Evolutionary conservation across 805 yeast genomes (phyloP).

Genomic region (Yueomyces sinensis): DNA sequence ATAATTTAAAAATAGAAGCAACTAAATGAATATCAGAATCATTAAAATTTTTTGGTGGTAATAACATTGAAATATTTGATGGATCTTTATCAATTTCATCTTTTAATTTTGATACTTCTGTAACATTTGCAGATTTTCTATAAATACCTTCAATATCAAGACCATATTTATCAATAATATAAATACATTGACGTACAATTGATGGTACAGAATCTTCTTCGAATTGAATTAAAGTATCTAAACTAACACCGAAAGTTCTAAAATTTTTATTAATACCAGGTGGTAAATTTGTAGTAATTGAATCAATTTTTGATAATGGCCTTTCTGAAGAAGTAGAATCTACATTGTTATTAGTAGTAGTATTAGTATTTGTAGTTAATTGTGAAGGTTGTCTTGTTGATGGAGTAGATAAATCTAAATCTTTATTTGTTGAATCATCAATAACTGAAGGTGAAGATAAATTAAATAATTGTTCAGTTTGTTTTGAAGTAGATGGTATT

Average conservation of each 20-base stretch:
- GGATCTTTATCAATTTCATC: constrained; percentile 68
- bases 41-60: constrained; percentile 41
- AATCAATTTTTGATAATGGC: constrained; percentile 19
- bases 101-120: constrained; percentile 59
- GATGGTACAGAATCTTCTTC: constrained; percentile 91
- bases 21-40: constrained; percentile 79
- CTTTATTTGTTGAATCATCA: no score
- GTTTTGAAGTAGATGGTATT: no score
- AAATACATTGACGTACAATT: constrained; percentile 78
- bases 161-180: constrained; percentile 76
- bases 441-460: no score
- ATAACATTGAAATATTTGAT: constrained; percentile 41
- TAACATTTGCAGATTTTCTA: constrained; percentile 67
- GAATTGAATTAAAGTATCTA: constrained; percentile 61
- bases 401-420: no score
- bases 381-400: no score
- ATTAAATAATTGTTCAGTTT: no score
- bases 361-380: no score
- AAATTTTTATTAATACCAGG: constrained; percentile 27
- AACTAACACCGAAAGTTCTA: constrained; percentile 68
- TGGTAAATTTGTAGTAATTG: constrained; percentile 19
- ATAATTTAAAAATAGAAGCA: constrained; percentile 76
- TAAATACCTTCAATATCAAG: constrained; percentile 80
- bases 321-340: not conserved
- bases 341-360: not conserved